Conservation (phyloP, 2,329 filamentous ascomycete species). For the Curvularia spicifera region DNA sequence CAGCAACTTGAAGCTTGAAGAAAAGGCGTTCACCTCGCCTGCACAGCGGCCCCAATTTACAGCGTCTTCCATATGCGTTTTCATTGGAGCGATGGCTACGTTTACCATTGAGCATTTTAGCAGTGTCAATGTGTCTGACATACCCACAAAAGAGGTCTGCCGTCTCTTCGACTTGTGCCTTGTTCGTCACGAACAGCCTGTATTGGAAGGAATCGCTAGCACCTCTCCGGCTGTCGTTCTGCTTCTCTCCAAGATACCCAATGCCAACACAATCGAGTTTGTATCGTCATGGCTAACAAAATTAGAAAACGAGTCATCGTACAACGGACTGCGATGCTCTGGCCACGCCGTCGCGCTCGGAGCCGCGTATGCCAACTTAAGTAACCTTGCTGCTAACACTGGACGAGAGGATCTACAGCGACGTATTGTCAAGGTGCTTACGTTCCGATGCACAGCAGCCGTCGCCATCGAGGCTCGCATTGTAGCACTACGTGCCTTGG, state of each 20-base stretch:
- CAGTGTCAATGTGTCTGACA: slow-evolving; percentile 6
- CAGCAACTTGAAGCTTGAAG: slow-evolving; percentile 44
- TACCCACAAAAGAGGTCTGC: slow-evolving; percentile 28
- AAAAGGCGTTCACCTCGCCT: slow-evolving; percentile 49
- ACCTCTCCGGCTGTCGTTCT: slow-evolving; percentile 31
- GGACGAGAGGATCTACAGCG: slow-evolving; percentile 19
- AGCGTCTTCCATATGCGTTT: slow-evolving; percentile 65
- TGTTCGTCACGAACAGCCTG: slow-evolving; percentile 43
- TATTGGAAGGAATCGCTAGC: slow-evolving; percentile 39
- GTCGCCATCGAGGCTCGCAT: slow-evolving; percentile 55
- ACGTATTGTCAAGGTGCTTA: slow-evolving; percentile 46
- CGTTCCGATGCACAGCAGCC: slow-evolving; percentile 44
- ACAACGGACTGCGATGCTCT: slow-evolving; percentile 50
- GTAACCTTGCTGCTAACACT: background rate
- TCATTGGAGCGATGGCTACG: slow-evolving; percentile 53
- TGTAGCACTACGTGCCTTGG: slow-evolving; percentile 50
- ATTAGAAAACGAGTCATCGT: slow-evolving; percentile 48
- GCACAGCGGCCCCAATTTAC: slow-evolving; percentile 68
- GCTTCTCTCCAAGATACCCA: slow-evolving; percentile 23
- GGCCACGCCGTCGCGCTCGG: slow-evolving; percentile 56
- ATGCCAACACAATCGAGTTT: slow-evolving; percentile 21
- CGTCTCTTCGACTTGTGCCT: slow-evolving; percentile 45
- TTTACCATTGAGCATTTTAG: slow-evolving; percentile 19
- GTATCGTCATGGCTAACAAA: slow-evolving; percentile 39
- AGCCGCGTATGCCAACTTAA: slow-evolving; percentile 41